Conservation (phyloP, 1,284 basidiomycete genomes). For the Microbotryomycetes sp. region DNA sequence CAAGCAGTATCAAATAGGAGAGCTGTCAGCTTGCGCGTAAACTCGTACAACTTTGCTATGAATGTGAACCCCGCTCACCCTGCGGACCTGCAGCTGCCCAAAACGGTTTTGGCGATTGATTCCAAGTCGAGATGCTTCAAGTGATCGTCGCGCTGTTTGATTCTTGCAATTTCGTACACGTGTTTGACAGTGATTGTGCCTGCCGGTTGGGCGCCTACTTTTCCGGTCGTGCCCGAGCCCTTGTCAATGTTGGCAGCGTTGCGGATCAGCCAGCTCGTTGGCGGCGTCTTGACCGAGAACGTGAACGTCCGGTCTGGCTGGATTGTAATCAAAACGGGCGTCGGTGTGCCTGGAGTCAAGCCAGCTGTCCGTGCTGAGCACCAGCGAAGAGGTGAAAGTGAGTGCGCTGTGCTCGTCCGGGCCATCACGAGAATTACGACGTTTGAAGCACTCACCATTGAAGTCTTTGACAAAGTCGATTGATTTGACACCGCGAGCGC, state of each 20-base stretch:
- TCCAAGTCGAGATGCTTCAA: conserved; percentile 75
- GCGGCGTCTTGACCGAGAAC: conserved; percentile 86
- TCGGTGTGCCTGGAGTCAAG: conserved; percentile 76
- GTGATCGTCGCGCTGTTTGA: conserved; percentile 85
- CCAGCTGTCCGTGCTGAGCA: conserved; percentile 82
- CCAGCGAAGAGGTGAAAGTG: not conserved
- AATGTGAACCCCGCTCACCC: conserved; percentile 43
- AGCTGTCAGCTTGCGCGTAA: no score
- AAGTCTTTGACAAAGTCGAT: conserved; percentile 99
- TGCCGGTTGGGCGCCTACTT: conserved; percentile 33
- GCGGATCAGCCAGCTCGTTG: conserved; percentile 81
- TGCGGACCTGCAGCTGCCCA: conserved; percentile 75
- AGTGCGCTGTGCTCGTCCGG: not conserved
- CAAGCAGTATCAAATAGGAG: not conserved
- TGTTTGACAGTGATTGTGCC: conserved; percentile 84
- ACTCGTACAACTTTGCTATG: not conserved
- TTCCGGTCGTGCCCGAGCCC: conserved; percentile 57
- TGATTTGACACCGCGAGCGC: conserved; percentile 96
- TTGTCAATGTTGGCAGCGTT: conserved; percentile 85
- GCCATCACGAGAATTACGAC: no score
- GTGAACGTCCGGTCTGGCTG: conserved; percentile 92
- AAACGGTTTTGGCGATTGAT: conserved; percentile 74
- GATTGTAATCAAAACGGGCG: conserved; percentile 83
- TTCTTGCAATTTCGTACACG: conserved; percentile 97
- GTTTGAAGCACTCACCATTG: conserved; percentile 14